Evolutionary conservation across 495 filamentous ascomycete genomes (phyloP).

Genomic region (Aspergillus affinis): DNA sequence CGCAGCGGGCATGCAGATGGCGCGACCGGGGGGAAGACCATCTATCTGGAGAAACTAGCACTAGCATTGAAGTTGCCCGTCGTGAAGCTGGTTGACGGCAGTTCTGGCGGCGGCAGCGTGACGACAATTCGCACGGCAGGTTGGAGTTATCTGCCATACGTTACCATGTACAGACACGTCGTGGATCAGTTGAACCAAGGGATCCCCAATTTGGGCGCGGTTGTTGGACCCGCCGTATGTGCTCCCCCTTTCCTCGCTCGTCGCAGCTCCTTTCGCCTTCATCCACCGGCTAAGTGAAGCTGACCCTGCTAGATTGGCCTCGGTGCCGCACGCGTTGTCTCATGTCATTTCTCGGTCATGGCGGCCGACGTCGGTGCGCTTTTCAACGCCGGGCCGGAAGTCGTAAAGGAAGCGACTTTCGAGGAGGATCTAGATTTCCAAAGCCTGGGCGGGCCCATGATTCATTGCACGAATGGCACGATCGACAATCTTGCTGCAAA

Average conservation of each 20-base stretch:
- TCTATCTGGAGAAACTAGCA: constrained; percentile 58
- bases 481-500: constrained; percentile 63
- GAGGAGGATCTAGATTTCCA: constrained; percentile 58
- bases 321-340: constrained; percentile 58
- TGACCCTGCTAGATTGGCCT: constrained; percentile 50
- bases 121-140: constrained; percentile 55
- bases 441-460: constrained; percentile 53
- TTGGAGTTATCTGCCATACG: constrained; percentile 57
- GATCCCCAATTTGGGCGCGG: constrained; percentile 62
- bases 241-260: not conserved
- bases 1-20: constrained; percentile 64
- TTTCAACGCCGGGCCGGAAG: constrained; percentile 64
- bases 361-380: constrained; percentile 59
- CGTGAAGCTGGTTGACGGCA: constrained; percentile 63
- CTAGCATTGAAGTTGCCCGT: constrained; percentile 54
- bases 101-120: constrained; percentile 60
- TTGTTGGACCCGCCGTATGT: constrained; percentile 57
- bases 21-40: constrained; percentile 54
- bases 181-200: constrained; percentile 59
- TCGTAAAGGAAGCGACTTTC: constrained; percentile 60
- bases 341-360: constrained; percentile 67
- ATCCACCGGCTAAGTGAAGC: not conserved
- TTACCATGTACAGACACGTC: constrained; percentile 49
- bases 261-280: not conserved
- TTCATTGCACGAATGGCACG: constrained; percentile 65